Conservation (phyloP, 176 grass and related monocot species). For the Raddia guianensis region DNA sequence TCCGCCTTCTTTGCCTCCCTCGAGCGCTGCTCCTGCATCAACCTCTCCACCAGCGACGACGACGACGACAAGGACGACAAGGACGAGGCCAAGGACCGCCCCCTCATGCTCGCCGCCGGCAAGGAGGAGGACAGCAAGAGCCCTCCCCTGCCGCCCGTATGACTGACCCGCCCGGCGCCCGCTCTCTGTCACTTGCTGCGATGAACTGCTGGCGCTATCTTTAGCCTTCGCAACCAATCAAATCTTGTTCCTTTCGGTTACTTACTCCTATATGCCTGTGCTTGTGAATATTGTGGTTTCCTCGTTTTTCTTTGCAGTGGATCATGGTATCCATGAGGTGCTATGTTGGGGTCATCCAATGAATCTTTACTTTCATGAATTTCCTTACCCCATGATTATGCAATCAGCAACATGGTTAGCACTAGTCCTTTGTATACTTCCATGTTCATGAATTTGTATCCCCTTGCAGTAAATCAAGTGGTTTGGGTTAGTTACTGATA, state of each 20-base stretch:
- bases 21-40: constrained; percentile 92
- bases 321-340: neutral
- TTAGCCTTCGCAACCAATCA: neutral
- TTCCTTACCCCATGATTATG: neutral
- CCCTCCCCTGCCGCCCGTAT: constrained; percentile 48
- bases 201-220: neutral
- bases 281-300: neutral
- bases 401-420: neutral
- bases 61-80: constrained; percentile 42
- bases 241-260: neutral
- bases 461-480: neutral
- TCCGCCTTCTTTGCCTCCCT: constrained; percentile 91
- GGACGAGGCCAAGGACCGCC: constrained; percentile 58
- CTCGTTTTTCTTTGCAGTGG: neutral
- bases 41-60: constrained; percentile 65
- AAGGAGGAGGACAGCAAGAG: neutral
- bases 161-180: constrained; percentile 4
- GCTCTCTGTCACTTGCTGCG: neutral
- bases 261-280: neutral
- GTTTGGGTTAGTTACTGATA: neutral
- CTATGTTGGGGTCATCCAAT: neutral
- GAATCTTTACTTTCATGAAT: neutral
- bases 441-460: neutral
- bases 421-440: neutral
- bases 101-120: constrained; percentile 45